Base-by-base conservation (phyloP, 176 grass and related monocot genomes). In the Aegilops speltoides region DNA sequence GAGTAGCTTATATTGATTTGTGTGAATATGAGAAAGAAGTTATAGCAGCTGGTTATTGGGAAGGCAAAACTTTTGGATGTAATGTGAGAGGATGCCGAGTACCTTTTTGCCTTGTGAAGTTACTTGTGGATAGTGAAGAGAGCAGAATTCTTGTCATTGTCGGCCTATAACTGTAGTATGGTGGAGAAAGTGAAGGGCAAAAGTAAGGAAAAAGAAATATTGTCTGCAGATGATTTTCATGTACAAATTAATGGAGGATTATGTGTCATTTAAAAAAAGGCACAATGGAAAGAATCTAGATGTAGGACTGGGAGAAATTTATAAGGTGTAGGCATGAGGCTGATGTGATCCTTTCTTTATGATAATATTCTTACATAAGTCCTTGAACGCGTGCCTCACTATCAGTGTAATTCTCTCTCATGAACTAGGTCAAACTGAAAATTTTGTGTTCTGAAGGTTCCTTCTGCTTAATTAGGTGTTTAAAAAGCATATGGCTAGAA, bases 21-120 rank as follows among this genome's bases (percentile, higher is more conserved):
- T 85, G 70, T 88, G 24, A 48, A 70, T 70, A 41, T 73, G 32
- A 69, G 50, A 63, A 81, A 72, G 20, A 87, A 73, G 38, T 56
- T 86, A 63, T 82, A 22, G 8, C 22, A 63, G 52, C 33, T 77
- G 62, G 71, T 65, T 68, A 31, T 67, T 24, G 26, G 8, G 28
- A 69, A 68, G 45, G 43, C 43, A 82, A 64, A 57, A 36, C 8
- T 43, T 76, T 70, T 54, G 20, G 24, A 26, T 78, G 33, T 68
- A 83, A 34, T 83, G 24, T 78, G 8, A 76, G 26, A 22, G 13
- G 74, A 50, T 70, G 36, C 72, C 32, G 77, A 62, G 33, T 82
- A 14, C 73, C 5, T 25, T 56, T 68, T 82, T 59, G 41, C 68
- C 60, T 43, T n/a, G 37, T 73, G 70, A 76, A 45, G 25, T 46